A percentile compares a stretch with the other conserved stretches of the same genome.
Evolutionary conservation across 306 rosid genomes (phyloP).

Genomic region (Pyrus betulifolia): DNA sequence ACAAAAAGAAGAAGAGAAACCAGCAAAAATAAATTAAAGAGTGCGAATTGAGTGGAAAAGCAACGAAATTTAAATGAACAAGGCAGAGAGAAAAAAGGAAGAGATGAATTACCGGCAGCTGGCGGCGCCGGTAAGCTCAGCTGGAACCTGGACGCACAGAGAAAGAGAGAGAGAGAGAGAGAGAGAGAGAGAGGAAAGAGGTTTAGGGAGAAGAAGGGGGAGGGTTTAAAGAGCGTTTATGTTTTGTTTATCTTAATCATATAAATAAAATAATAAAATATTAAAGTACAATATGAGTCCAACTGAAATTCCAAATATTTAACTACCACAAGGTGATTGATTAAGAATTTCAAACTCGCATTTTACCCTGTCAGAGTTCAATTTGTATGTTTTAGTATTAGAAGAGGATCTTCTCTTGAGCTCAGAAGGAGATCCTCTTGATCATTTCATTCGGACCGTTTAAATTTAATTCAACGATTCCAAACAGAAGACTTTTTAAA

Average conservation of each 20-base stretch:
- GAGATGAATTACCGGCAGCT: background rate
- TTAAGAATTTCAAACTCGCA: no score
- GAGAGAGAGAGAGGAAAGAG: background rate
- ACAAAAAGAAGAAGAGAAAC: background rate
- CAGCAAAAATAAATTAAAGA: background rate
- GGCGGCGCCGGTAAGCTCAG: background rate
- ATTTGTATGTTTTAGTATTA: no score
- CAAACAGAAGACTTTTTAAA: no score
- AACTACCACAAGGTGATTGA: rapidly evolving
- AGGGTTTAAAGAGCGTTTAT: constrained; percentile 3
- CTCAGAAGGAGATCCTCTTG: no score
- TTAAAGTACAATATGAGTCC: background rate
- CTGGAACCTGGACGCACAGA: background rate
- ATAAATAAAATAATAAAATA: background rate
- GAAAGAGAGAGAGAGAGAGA: background rate
- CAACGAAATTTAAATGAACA: background rate
- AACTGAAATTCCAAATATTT: background rate
- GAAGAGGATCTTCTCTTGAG: no score
- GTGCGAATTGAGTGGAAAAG: background rate
- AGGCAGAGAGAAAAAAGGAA: background rate
- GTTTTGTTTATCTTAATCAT: background rate
- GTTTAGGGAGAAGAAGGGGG: background rate
- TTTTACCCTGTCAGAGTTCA: no score
- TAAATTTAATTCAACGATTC: no score
- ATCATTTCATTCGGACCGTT: no score